Evolutionary conservation across 2,329 filamentous ascomycete species (phyloP), one percentile per base, ranked within the genome.

Genomic region (Fusarium napiforme): DNA sequence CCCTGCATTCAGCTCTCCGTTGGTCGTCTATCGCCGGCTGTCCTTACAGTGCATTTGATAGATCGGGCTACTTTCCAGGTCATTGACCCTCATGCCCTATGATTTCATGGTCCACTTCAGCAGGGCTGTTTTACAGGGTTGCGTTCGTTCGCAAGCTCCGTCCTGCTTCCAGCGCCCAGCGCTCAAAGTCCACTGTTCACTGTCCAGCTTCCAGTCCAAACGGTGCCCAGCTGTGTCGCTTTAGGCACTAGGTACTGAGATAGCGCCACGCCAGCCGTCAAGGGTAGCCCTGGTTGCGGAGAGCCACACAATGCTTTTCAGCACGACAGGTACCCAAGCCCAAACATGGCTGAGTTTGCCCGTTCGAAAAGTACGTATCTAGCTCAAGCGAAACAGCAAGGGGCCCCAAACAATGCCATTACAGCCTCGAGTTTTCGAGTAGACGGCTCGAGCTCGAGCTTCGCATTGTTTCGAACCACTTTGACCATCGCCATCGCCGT

Each of bases 51-150:
- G 39, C 65, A 62, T 52, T 52, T 28, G 60, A 71, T 60, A 77
- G 74, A 78, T 78, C 73, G 75, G 75, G 64, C 49, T 72, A 64
- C 53, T 55, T 60, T 74, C 69, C 67, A 65, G 73, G 70, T 56
- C 65, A 77, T 77, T 67, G 65, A 58, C 60, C 30, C 58, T 71
- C 65, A 77, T 70, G 75, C 76, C 69, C 64, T 76, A 78, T 78
- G 76, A 77, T 78, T 78, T 78, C 75, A 78, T 78, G 67, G 65
- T 69, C 76, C 76, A 76, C 76, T 49, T 55, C 36, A 65, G 61
- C 76, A 78, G 76, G 76, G 73, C 75, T 74, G 64, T 36, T 50
- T 42, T 60, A 47, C 76, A 77, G 76, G 76, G 58, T 77, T 64
- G 18, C 56, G 70, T 64, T 74, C 53, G 65, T 75, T 76, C 66